Evolutionary conservation across 768 basidiomycete genomes (phyloP).

Genomic region (Boletus pseudo-olivaceus): DNA sequence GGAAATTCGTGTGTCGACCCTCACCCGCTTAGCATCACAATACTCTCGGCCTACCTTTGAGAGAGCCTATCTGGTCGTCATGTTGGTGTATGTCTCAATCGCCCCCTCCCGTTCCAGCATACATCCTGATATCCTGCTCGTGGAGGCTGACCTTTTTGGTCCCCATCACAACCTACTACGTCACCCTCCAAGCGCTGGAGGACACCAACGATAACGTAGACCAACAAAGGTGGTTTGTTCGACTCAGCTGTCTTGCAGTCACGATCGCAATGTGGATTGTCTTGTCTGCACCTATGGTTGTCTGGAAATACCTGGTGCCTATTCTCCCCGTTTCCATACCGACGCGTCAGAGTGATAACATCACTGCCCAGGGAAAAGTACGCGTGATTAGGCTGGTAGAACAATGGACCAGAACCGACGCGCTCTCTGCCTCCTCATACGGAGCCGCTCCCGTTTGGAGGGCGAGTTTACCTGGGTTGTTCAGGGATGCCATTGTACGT

Average conservation of each 20-base stretch:
- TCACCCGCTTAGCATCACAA: slow-evolving; percentile 35
- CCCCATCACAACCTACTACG: slow-evolving; percentile 38
- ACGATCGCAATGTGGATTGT: slow-evolving; percentile 38
- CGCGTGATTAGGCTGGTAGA: slow-evolving; percentile 37
- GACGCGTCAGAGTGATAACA: background rate
- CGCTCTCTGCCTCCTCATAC: slow-evolving; percentile 23
- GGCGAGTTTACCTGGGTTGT: slow-evolving; percentile 39
- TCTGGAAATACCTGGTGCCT: slow-evolving; percentile 47
- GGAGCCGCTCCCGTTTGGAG: slow-evolving; percentile 38
- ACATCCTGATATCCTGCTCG: background rate
- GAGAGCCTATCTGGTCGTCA: slow-evolving; percentile 37
- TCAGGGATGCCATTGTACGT: slow-evolving; percentile 36
- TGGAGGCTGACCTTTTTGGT: slow-evolving; percentile 37
- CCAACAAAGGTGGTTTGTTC: slow-evolving; percentile 32
- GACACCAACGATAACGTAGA: slow-evolving; percentile 3
- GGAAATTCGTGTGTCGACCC: slow-evolving; percentile 39
- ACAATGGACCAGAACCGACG: slow-evolving; percentile 41
- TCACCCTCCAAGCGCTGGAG: slow-evolving; percentile 25
- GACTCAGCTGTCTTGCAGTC: slow-evolving; percentile 34
- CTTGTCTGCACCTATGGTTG: slow-evolving; percentile 38
- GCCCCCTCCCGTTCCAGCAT: background rate
- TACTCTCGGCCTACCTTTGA: slow-evolving; percentile 47
- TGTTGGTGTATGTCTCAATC: slow-evolving; percentile 36
- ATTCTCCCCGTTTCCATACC: background rate
- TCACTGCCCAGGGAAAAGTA: slow-evolving; percentile 37